phyloP scores from a whole-genome alignment of 805 yeast genomes.

The Wickerhamiella sorbophila region DNA sequence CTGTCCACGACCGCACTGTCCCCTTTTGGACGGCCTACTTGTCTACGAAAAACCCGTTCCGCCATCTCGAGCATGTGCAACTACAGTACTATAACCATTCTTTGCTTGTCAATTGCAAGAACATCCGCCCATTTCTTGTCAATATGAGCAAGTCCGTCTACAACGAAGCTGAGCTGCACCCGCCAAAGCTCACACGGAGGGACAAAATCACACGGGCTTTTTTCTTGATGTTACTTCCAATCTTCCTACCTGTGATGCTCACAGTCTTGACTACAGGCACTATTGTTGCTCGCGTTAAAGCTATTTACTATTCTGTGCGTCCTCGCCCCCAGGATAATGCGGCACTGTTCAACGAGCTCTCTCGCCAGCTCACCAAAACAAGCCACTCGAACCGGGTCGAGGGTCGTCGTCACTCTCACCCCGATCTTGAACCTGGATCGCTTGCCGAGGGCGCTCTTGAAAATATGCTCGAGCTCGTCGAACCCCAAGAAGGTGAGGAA shows the following conservation, averaged over 20 bases:
- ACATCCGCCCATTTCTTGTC: slow-evolving; percentile 11
- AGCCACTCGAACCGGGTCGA: neutral
- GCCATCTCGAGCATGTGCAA: slow-evolving; percentile 35
- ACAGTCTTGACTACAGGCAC: slow-evolving; percentile 4
- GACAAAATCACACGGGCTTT: slow-evolving; percentile 6
- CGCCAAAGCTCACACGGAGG: neutral
- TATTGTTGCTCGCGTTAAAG: neutral
- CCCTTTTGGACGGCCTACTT: slow-evolving; percentile 76
- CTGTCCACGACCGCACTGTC: slow-evolving; percentile 72
- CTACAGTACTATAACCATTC: slow-evolving; percentile 27
- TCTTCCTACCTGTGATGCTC: slow-evolving; percentile 11
- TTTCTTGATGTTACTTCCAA: slow-evolving; percentile 4
- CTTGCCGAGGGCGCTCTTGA: slow-evolving; percentile 1
- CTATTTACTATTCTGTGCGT: neutral
- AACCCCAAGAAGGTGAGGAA: neutral
- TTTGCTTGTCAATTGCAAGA: neutral
- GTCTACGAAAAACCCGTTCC: slow-evolving; percentile 60
- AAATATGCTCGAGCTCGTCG: neutral
- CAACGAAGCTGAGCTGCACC: slow-evolving; percentile 1
- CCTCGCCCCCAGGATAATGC: neutral
- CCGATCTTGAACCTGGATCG: neutral
- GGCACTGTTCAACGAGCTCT: neutral
- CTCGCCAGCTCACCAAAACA: neutral
- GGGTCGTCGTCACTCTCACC: neutral
- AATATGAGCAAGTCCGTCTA: slow-evolving; percentile 16